Evolutionary conservation across 129 eudicot genomes (phyloP).

Genomic region (sunflower (Helianthus annuus)): DNA sequence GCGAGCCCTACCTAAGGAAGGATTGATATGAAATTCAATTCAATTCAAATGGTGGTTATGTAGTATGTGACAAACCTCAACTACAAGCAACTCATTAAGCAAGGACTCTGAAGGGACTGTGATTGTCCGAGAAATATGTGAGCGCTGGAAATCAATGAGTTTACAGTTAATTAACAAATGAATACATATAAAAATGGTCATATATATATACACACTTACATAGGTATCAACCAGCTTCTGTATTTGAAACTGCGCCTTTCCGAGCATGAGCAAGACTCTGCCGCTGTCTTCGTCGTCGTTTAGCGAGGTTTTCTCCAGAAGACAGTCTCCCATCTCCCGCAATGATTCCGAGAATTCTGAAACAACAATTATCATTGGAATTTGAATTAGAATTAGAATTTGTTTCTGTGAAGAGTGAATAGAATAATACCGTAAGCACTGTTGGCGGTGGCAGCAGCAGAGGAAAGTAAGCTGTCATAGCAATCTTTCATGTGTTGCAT

Average conservation of each 20-base stretch:
- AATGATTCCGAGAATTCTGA: slow-evolving; percentile 90
- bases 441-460: slow-evolving; percentile 84
- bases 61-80: slow-evolving; percentile 58
- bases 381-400: no score
- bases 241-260: slow-evolving; percentile 76
- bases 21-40: no score
- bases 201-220: slow-evolving; percentile 36
- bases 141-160: slow-evolving; percentile 49
- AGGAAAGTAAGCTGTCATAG: slow-evolving; percentile 77
- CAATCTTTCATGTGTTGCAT: slow-evolving; percentile 87
- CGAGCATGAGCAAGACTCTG: slow-evolving; percentile 72
- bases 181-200: no score
- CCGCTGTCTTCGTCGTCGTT: slow-evolving; percentile 69
- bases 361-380: neutral
- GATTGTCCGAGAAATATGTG: slow-evolving; percentile 73
- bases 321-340: slow-evolving; percentile 84
- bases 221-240: slow-evolving; percentile 73
- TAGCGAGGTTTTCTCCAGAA: slow-evolving; percentile 73
- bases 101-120: slow-evolving; percentile 93
- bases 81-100: slow-evolving; percentile 78
- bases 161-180: no score
- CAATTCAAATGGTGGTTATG: no score
- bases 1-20: no score
- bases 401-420: no score
- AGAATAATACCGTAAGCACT: slow-evolving; percentile 60